Evolutionary conservation across 768 basidiomycete species (phyloP).

Genomic region (Pisolithus microcarpus): DNA sequence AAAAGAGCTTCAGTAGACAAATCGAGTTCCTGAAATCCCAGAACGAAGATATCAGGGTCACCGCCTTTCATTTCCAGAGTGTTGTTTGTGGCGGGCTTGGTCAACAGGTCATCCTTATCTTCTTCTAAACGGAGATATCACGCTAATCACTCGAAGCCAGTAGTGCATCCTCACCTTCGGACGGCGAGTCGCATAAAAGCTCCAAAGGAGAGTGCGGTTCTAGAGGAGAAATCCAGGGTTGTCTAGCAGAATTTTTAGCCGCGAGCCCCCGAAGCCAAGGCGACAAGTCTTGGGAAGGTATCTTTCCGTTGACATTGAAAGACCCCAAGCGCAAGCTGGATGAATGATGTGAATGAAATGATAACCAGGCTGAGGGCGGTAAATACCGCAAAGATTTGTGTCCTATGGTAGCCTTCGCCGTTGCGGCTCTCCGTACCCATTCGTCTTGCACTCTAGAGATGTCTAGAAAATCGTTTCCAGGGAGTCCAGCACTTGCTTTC

Average conservation of each 20-base stretch:
- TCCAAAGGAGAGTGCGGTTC: constrained; percentile 31
- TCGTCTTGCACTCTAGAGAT: constrained; percentile 52
- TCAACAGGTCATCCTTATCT: not conserved
- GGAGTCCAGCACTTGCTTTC: constrained; percentile 50
- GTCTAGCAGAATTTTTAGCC: not conserved
- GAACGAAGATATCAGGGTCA: constrained; percentile 63
- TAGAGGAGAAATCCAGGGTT: constrained; percentile 28
- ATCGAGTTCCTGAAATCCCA: constrained; percentile 79
- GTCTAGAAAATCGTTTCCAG: constrained; percentile 56
- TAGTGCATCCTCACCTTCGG: constrained; percentile 13
- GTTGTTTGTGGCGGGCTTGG: not conserved
- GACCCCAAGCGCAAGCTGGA: constrained; percentile 63
- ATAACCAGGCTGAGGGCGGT: not conserved
- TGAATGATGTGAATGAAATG: not conserved
- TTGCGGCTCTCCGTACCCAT: constrained; percentile 49
- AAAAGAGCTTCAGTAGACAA: constrained; percentile 71
- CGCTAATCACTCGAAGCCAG: not conserved
- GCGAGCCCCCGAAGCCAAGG: constrained; percentile 46
- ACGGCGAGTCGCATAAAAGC: constrained; percentile 13
- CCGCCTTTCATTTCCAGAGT: constrained; percentile 10
- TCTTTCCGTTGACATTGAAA: constrained; percentile 79
- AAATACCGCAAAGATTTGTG: constrained; percentile 18
- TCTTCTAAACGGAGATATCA: constrained; percentile 6
- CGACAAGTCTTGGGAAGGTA: constrained; percentile 65
- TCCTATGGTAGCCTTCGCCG: constrained; percentile 22